These are phyloP conservation scores for Cordyceps fumosorosea DNA, from an alignment of 2,329 filamentous ascomycete genomes.

Conservation along the genomic window DNA sequence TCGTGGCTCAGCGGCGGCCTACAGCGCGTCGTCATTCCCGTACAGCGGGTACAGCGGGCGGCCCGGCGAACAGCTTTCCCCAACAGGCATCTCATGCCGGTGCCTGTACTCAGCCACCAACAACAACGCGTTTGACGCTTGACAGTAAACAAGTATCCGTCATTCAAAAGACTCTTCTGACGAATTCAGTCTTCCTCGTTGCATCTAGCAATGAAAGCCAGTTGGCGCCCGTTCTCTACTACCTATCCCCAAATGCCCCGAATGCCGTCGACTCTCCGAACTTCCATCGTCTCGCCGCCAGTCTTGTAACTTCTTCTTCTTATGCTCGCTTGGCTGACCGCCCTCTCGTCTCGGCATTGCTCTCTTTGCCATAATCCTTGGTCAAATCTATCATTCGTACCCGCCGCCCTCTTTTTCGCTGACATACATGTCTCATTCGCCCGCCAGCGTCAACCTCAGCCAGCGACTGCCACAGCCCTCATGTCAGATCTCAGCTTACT, in stretches of 20 bases:
- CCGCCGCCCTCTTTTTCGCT: neutral
- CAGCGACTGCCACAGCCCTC: neutral
- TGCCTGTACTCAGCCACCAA: neutral
- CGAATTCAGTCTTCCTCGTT: neutral
- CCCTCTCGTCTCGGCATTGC: neutral
- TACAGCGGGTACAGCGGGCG: neutral
- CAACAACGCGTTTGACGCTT: neutral
- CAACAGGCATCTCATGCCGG: neutral
- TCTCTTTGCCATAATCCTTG: neutral
- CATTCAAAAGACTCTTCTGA: too few species aligned
- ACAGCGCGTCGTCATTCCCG: too few species aligned
- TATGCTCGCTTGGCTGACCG: neutral
- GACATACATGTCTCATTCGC: neutral
- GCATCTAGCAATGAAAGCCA: too few species aligned
- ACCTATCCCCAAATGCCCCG: too few species aligned
- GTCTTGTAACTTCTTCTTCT: neutral
- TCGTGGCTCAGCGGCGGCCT: too few species aligned
- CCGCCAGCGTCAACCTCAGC: neutral
- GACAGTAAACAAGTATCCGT: too few species aligned
- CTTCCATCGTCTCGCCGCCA: neutral
- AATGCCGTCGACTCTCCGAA: too few species aligned
- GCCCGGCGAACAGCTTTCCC: neutral
- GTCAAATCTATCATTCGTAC: neutral
- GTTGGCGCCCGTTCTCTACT: too few species aligned
- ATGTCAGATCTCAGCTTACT: slow-evolving; percentile 4